Conservation (phyloP, 495 filamentous ascomycete species). For the Podospora anserina region DNA sequence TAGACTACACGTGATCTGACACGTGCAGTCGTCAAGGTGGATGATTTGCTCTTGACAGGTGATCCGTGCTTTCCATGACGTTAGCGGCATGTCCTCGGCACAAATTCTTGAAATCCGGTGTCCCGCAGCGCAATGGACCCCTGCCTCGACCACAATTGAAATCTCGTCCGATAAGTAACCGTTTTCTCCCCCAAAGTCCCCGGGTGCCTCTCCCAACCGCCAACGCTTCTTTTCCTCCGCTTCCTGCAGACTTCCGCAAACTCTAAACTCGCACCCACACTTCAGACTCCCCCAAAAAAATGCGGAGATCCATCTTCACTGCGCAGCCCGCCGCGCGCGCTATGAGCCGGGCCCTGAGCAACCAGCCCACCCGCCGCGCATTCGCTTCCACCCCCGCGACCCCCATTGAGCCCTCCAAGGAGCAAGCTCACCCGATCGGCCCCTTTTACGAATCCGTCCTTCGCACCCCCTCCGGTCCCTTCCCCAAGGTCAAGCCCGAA, state of each 20-base stretch:
- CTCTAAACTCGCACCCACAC: not conserved
- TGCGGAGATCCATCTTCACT: conserved; percentile 28
- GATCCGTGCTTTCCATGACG: conserved; percentile 15
- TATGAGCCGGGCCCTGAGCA: conserved; percentile 22
- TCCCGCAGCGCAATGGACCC: conserved; percentile 5
- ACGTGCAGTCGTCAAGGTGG: not conserved
- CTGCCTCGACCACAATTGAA: conserved; percentile 11
- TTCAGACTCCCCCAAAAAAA: conserved; percentile 10
- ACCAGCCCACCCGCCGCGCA: conserved; percentile 24
- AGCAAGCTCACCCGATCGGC: conserved; percentile 38
- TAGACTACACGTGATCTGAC: not conserved
- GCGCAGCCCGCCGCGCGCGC: conserved; percentile 25
- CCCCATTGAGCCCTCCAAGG: conserved; percentile 21
- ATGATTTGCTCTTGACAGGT: not conserved
- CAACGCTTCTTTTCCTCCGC: not conserved
- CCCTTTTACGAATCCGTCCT: conserved; percentile 49
- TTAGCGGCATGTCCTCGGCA: conserved; percentile 16
- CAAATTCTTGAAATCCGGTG: conserved; percentile 16
- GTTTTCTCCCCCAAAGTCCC: not conserved
- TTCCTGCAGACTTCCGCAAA: not conserved
- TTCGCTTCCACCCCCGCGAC: conserved; percentile 24
- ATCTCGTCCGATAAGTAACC: conserved; percentile 15
- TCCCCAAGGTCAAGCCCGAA: conserved; percentile 33
- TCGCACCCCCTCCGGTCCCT: conserved; percentile 32
- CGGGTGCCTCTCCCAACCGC: conserved; percentile 1